Percentiles rank a stretch among this genome's conserved stretches.
Evolutionary conservation across 306 rosid species (phyloP).

Genomic region (Urtica urens): DNA sequence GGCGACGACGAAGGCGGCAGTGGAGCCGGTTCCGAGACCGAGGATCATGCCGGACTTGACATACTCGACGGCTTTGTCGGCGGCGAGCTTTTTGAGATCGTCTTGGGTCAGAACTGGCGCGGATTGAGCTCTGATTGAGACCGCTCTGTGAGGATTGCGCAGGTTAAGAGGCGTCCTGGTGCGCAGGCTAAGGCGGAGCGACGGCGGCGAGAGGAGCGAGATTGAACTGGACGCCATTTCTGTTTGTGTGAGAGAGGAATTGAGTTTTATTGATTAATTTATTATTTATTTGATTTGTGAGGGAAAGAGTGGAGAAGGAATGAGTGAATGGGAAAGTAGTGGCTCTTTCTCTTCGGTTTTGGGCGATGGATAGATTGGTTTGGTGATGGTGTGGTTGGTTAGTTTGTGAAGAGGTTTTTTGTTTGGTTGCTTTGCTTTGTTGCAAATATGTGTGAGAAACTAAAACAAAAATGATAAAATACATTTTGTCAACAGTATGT

Average conservation of each 20-base stretch:
- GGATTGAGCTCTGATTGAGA: constrained; percentile 41
- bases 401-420: neutral
- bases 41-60: constrained; percentile 78
- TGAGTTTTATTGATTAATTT: neutral
- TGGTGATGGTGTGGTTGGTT: neutral
- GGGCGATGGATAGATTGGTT: neutral
- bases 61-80: constrained; percentile 72
- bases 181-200: constrained; percentile 26
- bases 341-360: neutral
- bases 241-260: neutral
- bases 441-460: no score
- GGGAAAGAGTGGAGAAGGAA: neutral
- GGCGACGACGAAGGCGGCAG: constrained; percentile 81
- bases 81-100: constrained; percentile 72
- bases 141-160: constrained; percentile 34
- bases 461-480: no score
- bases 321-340: neutral
- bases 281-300: neutral
- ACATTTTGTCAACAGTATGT: no score
- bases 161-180: constrained; percentile 32
- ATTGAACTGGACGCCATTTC: constrained; percentile 52
- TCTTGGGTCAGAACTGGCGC: constrained; percentile 59
- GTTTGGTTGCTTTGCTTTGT: no score
- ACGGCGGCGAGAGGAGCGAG: constrained; percentile 42
- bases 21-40: constrained; percentile 87